phyloP scores from a whole-genome alignment of 2,329 filamentous ascomycete species.

The Diplodia corticola region DNA sequence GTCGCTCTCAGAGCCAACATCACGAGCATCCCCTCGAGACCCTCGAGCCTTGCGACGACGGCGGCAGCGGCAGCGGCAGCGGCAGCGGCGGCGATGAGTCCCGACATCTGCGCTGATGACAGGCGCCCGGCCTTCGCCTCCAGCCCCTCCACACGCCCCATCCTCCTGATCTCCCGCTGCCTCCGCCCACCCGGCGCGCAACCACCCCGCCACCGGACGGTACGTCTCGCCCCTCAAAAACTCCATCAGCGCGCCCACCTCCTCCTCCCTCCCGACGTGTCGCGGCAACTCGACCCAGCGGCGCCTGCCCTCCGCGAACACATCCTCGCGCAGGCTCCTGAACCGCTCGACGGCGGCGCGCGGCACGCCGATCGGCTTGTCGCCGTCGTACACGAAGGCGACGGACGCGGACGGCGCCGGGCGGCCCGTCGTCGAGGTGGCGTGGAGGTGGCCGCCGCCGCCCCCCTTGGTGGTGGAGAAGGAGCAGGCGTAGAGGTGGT shows the following conservation, averaged over 20 bases:
- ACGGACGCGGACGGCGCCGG: constrained; percentile 23
- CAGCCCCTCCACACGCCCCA: neutral
- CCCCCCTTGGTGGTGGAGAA: too few species aligned
- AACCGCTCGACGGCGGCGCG: constrained; percentile 35
- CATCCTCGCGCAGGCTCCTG: neutral
- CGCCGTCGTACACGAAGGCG: constrained; percentile 41
- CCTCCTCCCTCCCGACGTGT: neutral
- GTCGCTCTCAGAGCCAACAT: neutral
- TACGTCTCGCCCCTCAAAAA: constrained; percentile 1
- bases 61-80: neutral
- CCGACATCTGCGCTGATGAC: neutral
- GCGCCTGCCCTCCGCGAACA: neutral
- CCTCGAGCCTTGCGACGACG: neutral
- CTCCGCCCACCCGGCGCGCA: constrained; percentile 1
- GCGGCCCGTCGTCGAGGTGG: constrained; percentile 24
- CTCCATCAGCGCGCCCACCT: neutral
- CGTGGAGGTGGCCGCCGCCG: constrained; percentile 33
- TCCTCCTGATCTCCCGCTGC: too few species aligned
- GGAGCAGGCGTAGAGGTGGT: constrained; percentile 34
- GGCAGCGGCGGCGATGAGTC: neutral
- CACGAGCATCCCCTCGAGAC: neutral
- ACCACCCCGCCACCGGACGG: constrained; percentile 21
- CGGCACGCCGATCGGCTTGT: constrained; percentile 30
- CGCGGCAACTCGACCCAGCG: neutral
- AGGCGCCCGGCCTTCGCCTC: too few species aligned